Base-by-base conservation (phyloP, 805 yeast species). In the Wickerhamomyces pijperi region DNA sequence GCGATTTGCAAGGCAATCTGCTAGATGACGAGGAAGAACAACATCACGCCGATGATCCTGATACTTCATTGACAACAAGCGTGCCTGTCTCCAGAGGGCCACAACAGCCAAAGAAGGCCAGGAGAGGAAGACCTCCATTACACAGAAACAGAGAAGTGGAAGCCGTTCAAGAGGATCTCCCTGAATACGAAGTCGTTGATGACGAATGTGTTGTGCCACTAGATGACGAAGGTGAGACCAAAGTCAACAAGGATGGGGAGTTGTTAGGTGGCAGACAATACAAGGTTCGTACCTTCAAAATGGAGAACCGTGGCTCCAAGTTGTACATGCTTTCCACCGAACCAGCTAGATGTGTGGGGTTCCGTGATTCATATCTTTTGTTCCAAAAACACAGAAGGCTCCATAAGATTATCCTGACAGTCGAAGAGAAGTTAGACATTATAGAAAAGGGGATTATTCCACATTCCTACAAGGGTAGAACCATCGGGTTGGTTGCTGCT, bases 341-440 rank as follows among this genome's bases (percentile, higher is more conserved):
- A 55, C 95, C 96, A 3, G 97, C 98, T 1, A 73, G 97, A 49
- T 77, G 90, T 52, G 86, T 90, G 44, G 97, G 97, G 3, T 84
- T 87, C 62, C 72, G 96, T 49, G 97, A 90, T 55, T 84, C 95
- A 2, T 87, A 90, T 53, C 65, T 87, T 39, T 67, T 90, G 43
- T 87, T 90, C 63, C 94, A 88, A 55, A 82, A 87, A 37, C 95
- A 90, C 61, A 72, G 77, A 37, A 67, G 74, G 37, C 65, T 92
- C 38, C 80, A 71, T 64, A 86, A 88, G 54, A 73, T 81, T 44
- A 75, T 82, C 11, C 67, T 88, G 35, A 67, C 74, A 11, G 84
- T 82, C 44, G 82, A 74, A 15, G 94, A 87, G 55, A 90, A 90
- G 56, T 73, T 73, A 61, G 90, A 84, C 51, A 64, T 92, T 51